These are phyloP conservation scores for Agroathelia rolfsii DNA, from an alignment of 1,284 basidiomycete species.

Conservation along the genomic window DNA sequence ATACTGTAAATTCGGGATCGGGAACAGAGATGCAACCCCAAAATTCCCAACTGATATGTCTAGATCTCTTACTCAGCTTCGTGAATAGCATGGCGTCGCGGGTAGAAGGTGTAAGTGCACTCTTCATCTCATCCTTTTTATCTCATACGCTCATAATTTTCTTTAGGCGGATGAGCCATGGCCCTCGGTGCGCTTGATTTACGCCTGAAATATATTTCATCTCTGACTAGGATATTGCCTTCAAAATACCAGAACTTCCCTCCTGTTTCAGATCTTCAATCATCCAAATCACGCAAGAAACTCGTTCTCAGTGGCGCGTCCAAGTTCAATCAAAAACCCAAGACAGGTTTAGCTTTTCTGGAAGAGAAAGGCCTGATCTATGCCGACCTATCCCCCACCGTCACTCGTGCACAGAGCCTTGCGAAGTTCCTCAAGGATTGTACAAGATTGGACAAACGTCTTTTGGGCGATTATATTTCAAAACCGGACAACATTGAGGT, in stretches of 20 bases:
- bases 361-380: slow-evolving; percentile 84
- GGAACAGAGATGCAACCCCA: slow-evolving; percentile 61
- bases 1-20: slow-evolving; percentile 52
- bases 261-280: slow-evolving; percentile 35
- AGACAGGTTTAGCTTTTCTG: slow-evolving; percentile 82
- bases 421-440: slow-evolving; percentile 86
- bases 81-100: slow-evolving; percentile 85
- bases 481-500: slow-evolving; percentile 82
- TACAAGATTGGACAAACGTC: slow-evolving; percentile 83
- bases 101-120: slow-evolving; percentile 51
- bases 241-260: slow-evolving; percentile 1
- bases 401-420: slow-evolving; percentile 50
- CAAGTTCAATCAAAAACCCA: slow-evolving; percentile 94
- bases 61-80: slow-evolving; percentile 84
- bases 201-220: neutral
- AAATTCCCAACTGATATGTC: slow-evolving; percentile 77
- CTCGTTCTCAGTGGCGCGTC: slow-evolving; percentile 78
- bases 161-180: slow-evolving; percentile 38
- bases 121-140: slow-evolving; percentile 7
- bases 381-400: slow-evolving; percentile 46
- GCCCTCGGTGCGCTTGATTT: slow-evolving; percentile 39
- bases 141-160: slow-evolving; percentile 7
- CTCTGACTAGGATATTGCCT: slow-evolving; percentile 3
- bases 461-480: slow-evolving; percentile 91
- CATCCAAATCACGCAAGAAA: slow-evolving; percentile 76